Conservation (phyloP, 805 yeast species). For the Wickerhamiella kurtzmanii region DNA sequence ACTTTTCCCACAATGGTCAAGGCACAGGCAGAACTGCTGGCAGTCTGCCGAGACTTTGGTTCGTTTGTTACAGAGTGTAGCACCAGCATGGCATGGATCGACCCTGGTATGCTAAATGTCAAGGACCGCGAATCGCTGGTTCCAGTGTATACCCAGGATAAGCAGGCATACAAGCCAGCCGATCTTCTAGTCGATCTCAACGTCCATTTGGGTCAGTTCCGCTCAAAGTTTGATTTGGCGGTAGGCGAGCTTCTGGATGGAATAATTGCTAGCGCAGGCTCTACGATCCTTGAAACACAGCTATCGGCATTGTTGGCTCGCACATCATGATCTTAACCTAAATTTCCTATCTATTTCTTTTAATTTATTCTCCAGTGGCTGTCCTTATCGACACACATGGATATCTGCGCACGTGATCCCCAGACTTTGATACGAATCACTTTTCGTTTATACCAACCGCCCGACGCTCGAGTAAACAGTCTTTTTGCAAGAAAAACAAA, state of each 20-base stretch:
- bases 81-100: slow-evolving; percentile 17
- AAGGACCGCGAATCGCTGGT: slow-evolving; percentile 8
- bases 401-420: too few relatives aligned
- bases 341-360: too few relatives aligned
- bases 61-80: slow-evolving; percentile 17
- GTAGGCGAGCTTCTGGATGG: slow-evolving; percentile 7
- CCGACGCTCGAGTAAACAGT: background rate
- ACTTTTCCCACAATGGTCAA: slow-evolving; percentile 44
- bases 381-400: too few relatives aligned
- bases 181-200: slow-evolving; percentile 21
- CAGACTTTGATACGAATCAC: too few relatives aligned
- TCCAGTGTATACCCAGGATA: slow-evolving; percentile 13
- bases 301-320: too few relatives aligned
- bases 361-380: too few relatives aligned
- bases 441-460: too few relatives aligned
- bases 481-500: background rate
- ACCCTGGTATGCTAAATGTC: slow-evolving; percentile 19
- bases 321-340: too few relatives aligned
- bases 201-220: slow-evolving; percentile 21
- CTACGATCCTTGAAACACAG: too few relatives aligned
- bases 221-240: slow-evolving; percentile 28
- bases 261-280: background rate
- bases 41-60: slow-evolving; percentile 22
- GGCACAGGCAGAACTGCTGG: slow-evolving; percentile 31
- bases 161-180: slow-evolving; percentile 16